Conservation (phyloP, 2,329 filamentous ascomycete genomes). For the Cercospora brassicicola region DNA sequence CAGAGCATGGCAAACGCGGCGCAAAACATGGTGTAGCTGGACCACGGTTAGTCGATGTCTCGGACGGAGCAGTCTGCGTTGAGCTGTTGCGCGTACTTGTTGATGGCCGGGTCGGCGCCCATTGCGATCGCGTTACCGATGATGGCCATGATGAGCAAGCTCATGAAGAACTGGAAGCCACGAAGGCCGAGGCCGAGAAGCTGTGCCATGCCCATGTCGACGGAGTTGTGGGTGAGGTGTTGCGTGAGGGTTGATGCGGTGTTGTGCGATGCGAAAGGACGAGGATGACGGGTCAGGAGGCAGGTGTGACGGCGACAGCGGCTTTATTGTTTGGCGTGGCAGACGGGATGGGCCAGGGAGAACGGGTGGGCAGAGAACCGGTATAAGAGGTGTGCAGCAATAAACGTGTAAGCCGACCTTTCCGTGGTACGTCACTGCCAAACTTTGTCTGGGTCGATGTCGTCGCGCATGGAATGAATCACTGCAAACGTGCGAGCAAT, state of each 20-base stretch:
- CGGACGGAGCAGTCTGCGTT: background rate
- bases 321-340: background rate
- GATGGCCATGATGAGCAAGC: slow-evolving; percentile 61
- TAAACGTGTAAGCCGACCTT: background rate
- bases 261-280: background rate
- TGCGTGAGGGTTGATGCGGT: background rate
- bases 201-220: slow-evolving; percentile 22
- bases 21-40: slow-evolving; percentile 62
- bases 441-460: background rate
- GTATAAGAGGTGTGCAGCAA: background rate
- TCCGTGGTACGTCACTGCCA: background rate
- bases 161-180: slow-evolving; percentile 56
- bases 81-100: slow-evolving; percentile 48
- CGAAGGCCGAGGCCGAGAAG: slow-evolving; percentile 34
- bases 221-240: background rate
- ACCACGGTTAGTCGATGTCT: background rate
- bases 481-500: slow-evolving; percentile 3
- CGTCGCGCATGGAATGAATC: background rate
- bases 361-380: background rate
- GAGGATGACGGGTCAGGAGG: background rate
- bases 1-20: slow-evolving; percentile 65
- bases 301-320: background rate
- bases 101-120: slow-evolving; percentile 48
- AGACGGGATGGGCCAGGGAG: background rate
- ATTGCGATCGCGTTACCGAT: slow-evolving; percentile 65